These are phyloP conservation scores for Thielaviopsis populi DNA, from an alignment of 2,329 filamentous ascomycete species.

Conservation along the genomic window DNA sequence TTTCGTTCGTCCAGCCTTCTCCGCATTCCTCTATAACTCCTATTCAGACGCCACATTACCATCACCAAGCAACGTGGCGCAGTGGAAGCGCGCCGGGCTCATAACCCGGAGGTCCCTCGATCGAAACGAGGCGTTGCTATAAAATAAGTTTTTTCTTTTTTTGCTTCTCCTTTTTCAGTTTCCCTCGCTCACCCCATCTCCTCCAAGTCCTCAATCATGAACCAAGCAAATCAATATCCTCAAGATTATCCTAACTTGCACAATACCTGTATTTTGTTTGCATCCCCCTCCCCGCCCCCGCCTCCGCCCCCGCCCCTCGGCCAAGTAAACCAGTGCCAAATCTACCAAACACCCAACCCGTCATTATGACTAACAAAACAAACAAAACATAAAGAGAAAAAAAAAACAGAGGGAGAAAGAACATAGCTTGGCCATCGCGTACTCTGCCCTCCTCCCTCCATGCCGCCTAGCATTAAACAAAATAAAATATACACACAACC, in stretches of 20 bases:
- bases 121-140: constrained; percentile 17
- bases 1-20: no score
- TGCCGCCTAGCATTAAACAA: not conserved
- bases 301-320: no score
- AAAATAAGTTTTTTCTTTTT: not conserved
- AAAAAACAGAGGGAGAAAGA: not conserved
- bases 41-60: not conserved
- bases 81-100: constrained; percentile 18
- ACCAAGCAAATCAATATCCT: no score
- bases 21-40: not conserved
- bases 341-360: no score
- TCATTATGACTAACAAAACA: not conserved
- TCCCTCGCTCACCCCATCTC: not conserved
- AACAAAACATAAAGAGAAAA: not conserved
- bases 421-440: no score
- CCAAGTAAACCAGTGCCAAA: no score
- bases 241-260: no score
- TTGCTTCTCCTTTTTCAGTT: not conserved
- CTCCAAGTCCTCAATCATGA: not conserved
- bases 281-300: no score
- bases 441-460: not conserved
- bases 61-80: constrained; percentile 16
- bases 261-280: no score
- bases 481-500: not conserved
- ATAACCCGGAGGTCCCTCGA: constrained; percentile 17